A percentile compares a stretch with the other conserved stretches of the same genome.
Conservation (phyloP, 495 filamentous ascomycete genomes). For the Penicillium pancosmium region DNA sequence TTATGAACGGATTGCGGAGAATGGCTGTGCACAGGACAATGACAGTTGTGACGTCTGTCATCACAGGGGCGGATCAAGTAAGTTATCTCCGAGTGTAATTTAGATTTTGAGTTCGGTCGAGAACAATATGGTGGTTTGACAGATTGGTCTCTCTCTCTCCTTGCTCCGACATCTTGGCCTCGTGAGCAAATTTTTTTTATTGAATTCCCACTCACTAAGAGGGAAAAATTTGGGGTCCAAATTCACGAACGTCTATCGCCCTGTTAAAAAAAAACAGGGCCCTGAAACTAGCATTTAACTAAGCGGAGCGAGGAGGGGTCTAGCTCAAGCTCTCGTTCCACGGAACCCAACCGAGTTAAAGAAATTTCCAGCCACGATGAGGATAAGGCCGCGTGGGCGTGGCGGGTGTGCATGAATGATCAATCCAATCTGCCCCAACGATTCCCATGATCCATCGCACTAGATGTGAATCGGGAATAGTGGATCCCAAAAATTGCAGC, state of each 20-base stretch:
- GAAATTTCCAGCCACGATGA: slow-evolving; percentile 2
- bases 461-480: slow-evolving; percentile 18
- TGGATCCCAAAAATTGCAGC: background rate
- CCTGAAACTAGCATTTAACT: background rate
- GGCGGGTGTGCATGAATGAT: background rate
- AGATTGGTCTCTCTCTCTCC: background rate
- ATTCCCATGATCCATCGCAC: slow-evolving; percentile 17
- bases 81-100: background rate
- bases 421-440: background rate
- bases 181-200: background rate
- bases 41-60: background rate
- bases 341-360: slow-evolving; percentile 1
- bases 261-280: background rate
- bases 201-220: background rate
- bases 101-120: background rate
- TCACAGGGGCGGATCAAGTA: background rate
- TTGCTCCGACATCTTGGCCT: too few relatives aligned
- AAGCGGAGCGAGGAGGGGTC: background rate
- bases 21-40: background rate
- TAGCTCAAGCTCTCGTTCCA: background rate
- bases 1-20: slow-evolving; percentile 3
- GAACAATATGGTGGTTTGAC: background rate
- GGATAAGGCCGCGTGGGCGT: slow-evolving; percentile 5
- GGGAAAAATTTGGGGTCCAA: background rate
- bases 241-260: background rate